Evolutionary conservation across 2,329 filamentous ascomycete genomes (phyloP).

Genomic region (Bertia moriformis): DNA sequence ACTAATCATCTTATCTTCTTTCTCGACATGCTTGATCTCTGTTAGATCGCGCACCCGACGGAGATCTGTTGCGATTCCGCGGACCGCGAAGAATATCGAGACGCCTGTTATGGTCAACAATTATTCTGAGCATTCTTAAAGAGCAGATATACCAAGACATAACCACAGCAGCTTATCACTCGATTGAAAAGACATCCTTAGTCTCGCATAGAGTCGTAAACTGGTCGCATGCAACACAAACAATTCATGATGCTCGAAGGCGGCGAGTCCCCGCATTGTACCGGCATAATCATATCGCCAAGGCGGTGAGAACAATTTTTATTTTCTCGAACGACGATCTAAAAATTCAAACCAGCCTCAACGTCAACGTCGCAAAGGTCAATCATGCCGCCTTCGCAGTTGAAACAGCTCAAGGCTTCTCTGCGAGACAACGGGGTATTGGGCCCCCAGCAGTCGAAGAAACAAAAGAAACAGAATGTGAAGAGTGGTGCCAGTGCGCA

Average conservation of each 20-base stretch:
- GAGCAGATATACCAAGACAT: neutral
- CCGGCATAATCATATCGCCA: too few relatives aligned
- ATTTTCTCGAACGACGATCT: neutral
- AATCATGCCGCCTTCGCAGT: conserved; percentile 82
- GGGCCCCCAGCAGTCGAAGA: conserved; percentile 86
- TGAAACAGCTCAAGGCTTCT: conserved; percentile 88
- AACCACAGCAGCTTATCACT: neutral
- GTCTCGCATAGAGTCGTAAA: too few relatives aligned
- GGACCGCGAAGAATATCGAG: neutral
- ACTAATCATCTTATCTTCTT: conserved; percentile 1
- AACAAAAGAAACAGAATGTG: conserved; percentile 66
- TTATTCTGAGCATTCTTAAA: neutral
- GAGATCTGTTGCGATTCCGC: neutral
- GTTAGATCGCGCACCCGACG: neutral
- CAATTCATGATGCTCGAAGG: too few relatives aligned
- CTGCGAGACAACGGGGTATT: conserved; percentile 79
- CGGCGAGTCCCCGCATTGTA: too few relatives aligned
- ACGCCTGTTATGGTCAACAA: neutral
- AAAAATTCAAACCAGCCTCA: neutral
- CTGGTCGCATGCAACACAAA: too few relatives aligned
- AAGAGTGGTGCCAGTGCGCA: conserved; percentile 52
- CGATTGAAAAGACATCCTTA: neutral
- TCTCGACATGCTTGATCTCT: neutral
- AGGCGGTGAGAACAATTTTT: neutral
- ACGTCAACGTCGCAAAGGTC: conserved; percentile 2